These are phyloP conservation scores for Fraxinus platypoda DNA, from an alignment of 305 asterid species.

Conservation along the genomic window DNA sequence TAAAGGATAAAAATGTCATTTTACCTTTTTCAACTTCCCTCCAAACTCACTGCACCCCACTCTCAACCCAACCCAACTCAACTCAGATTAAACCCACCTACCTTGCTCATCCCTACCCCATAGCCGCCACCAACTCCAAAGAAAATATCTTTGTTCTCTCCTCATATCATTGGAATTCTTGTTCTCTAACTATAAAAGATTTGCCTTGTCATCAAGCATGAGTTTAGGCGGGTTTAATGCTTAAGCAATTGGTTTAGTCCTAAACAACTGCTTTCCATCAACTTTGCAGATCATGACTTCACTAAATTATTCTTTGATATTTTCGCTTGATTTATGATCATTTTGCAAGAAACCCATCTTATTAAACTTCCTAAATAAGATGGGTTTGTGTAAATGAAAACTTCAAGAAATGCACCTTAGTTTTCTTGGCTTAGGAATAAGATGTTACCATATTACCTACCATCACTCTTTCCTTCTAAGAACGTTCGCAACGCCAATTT, in stretches of 20 bases:
- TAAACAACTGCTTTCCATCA: conserved; percentile 36
- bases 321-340: conserved; percentile 26
- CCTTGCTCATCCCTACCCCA: not conserved
- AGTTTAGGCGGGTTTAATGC: conserved; percentile 59
- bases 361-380: conserved; percentile 8
- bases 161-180: not conserved
- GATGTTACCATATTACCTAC: not conserved
- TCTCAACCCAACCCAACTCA: not conserved
- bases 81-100: not conserved
- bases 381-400: conserved; percentile 2
- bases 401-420: not conserved
- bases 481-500: not conserved
- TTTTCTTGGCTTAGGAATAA: not conserved
- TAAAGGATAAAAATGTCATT: not conserved
- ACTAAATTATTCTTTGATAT: conserved; percentile 3
- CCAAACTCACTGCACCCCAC: not conserved
- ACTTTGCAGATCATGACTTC: conserved; percentile 25
- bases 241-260: conserved; percentile 62
- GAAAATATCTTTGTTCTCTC: not conserved
- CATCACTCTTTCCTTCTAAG: not conserved
- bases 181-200: not conserved
- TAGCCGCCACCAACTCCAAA: not conserved
- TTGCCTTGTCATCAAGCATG: conserved; percentile 29
- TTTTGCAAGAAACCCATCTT: conserved; percentile 23
- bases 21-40: not conserved